A percentile compares a stretch with the other conserved stretches of the same genome.
phyloP scores from a whole-genome alignment of 441 rosid genomes.

The Populus hybrid region DNA sequence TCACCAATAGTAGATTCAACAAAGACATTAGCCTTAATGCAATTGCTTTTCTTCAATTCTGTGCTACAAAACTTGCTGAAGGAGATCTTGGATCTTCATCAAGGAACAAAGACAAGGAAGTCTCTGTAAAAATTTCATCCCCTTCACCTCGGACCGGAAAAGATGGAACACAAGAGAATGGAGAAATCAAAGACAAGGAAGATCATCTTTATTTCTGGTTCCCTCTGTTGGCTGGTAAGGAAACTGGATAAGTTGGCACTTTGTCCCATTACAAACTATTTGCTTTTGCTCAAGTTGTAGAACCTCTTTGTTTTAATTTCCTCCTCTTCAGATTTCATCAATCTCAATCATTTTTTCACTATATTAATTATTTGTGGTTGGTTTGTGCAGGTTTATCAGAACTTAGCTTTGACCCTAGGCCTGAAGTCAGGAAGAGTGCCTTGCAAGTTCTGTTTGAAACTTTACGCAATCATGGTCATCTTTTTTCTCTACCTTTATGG shows the following conservation, averaged over 20 bases:
- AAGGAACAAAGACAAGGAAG: constrained; percentile 69
- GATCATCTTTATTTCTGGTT: constrained; percentile 96
- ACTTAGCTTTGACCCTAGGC: constrained; percentile 99
- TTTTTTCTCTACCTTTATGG: constrained; percentile 87
- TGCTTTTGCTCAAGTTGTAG: neutral
- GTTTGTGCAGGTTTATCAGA: constrained; percentile 85
- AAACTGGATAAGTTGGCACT: constrained; percentile 22
- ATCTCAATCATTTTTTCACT: neutral
- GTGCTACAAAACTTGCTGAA: constrained; percentile 98
- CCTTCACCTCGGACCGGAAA: constrained; percentile 54
- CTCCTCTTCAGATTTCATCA: neutral
- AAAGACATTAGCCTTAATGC: constrained; percentile 96
- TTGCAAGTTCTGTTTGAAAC: constrained; percentile 91
- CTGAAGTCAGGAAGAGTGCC: constrained; percentile 98
- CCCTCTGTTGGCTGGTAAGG: constrained; percentile 92
- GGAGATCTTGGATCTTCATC: constrained; percentile 83
- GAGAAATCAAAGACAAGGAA: constrained; percentile 65
- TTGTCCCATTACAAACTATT: neutral
- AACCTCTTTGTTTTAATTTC: neutral
- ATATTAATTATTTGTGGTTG: constrained; percentile 17
- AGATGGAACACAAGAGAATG: constrained; percentile 62
- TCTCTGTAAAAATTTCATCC: constrained; percentile 45
- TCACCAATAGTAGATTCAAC: constrained; percentile 94
- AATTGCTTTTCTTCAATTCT: constrained; percentile 89
- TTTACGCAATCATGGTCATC: constrained; percentile 96